These are phyloP conservation scores for Colletotrichum agaves DNA, from an alignment of 2,329 filamentous ascomycete genomes.

Conservation along the genomic window DNA sequence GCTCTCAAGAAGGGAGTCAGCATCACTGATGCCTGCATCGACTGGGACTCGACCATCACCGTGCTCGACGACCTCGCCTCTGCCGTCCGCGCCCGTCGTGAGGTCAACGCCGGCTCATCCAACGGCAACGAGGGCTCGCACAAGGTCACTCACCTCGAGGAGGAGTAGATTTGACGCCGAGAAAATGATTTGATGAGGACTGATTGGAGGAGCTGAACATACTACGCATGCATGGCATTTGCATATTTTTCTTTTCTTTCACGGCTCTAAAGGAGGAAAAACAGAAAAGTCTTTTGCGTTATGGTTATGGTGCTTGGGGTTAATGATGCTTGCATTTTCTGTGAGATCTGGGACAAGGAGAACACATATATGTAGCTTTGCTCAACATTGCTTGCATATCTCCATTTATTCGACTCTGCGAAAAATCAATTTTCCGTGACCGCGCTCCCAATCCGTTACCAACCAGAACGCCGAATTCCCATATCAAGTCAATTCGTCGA, in stretches of 20 bases:
- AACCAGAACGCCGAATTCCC: not conserved
- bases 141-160: conserved; percentile 61
- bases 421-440: not conserved
- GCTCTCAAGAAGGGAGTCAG: conserved; percentile 88
- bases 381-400: conserved; percentile 3
- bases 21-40: conserved; percentile 96
- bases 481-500: conserved; percentile 5
- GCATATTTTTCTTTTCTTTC: conserved; percentile 7
- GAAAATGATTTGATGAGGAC: not conserved
- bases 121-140: conserved; percentile 45
- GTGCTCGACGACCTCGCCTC: conserved; percentile 87
- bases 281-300: conserved; percentile 16
- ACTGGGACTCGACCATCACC: conserved; percentile 86
- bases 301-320: conserved; percentile 27
- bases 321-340: conserved; percentile 22
- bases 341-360: not conserved
- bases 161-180: conserved; percentile 52
- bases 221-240: conserved; percentile 21
- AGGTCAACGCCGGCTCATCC: conserved; percentile 54
- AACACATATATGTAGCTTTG: conserved; percentile 19
- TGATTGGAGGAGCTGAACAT: not conserved
- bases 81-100: conserved; percentile 81
- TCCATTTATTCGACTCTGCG: not conserved
- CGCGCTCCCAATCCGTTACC: not conserved
- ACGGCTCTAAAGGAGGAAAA: conserved; percentile 8